Evolutionary conservation across 2,329 filamentous ascomycete species (phyloP).

Genomic region (Fusarium siculi): DNA sequence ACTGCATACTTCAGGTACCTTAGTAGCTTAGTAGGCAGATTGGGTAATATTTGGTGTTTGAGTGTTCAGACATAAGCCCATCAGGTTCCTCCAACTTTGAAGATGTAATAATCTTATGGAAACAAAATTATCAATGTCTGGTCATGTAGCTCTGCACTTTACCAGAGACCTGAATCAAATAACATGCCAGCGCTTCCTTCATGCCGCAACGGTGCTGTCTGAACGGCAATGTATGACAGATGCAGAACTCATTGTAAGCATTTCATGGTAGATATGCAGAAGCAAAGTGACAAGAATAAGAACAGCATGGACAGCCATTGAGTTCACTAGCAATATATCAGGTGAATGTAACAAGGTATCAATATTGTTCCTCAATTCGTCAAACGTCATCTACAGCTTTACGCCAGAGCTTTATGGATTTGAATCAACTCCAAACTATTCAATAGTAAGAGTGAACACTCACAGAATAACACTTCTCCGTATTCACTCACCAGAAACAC

Average conservation of each 20-base stretch:
- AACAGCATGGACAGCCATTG: neutral
- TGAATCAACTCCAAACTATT: neutral
- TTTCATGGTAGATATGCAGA: neutral
- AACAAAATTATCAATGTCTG: neutral
- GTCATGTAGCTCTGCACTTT: neutral
- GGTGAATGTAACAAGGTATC: neutral
- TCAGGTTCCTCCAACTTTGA: neutral
- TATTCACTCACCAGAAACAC: neutral
- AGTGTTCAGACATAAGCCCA: neutral
- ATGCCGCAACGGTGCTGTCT: neutral
- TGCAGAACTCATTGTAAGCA: neutral
- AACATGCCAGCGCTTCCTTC: neutral
- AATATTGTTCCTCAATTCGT: slow-evolving; percentile 4
- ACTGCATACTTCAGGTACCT: neutral
- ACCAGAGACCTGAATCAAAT: neutral
- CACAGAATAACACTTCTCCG: neutral
- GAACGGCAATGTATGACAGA: neutral
- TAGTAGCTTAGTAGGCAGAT: neutral
- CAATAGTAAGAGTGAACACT: neutral
- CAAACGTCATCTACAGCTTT: neutral
- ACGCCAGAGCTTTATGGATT: neutral
- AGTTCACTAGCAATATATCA: neutral
- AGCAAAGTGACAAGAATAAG: neutral
- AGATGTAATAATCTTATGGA: neutral
- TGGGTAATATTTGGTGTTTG: neutral